These are phyloP conservation scores for Bruguiera parviflora DNA, from an alignment of 345 rosid species.

Conservation along the genomic window DNA sequence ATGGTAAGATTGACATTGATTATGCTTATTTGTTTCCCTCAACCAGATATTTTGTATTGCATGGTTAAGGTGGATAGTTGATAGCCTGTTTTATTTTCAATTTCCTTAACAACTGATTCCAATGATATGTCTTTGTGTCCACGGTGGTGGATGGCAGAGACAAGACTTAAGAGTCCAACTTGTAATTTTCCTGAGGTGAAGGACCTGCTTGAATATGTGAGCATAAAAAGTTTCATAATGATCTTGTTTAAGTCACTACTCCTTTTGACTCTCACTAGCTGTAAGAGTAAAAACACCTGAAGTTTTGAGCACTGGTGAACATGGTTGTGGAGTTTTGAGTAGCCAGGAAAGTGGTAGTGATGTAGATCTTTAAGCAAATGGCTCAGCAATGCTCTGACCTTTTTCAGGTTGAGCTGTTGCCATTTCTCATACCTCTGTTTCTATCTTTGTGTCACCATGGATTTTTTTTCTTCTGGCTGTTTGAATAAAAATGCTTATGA, in stretches of 20 bases:
- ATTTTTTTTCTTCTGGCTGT: neutral
- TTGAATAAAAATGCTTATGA: neutral
- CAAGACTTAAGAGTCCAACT: neutral
- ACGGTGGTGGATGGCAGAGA: neutral
- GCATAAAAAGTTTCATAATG: neutral
- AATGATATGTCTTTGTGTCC: neutral
- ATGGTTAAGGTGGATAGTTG: neutral
- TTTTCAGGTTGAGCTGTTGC: neutral
- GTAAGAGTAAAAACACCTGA: neutral
- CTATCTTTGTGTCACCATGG: neutral
- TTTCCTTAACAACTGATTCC: neutral
- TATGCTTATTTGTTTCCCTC: neutral
- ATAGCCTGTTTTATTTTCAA: neutral
- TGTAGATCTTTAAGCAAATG: slow-evolving; percentile 6
- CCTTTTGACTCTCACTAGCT: neutral
- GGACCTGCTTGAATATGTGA: neutral
- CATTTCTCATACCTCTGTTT: neutral
- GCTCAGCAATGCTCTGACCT: neutral
- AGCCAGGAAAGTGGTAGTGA: neutral
- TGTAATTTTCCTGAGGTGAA: neutral
- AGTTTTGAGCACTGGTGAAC: neutral
- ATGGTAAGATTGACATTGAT: slow-evolving; percentile 48
- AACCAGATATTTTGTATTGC: neutral
- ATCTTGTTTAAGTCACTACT: neutral
- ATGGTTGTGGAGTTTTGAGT: slow-evolving; percentile 3